Conservation (phyloP, 257 asterid genomes). For the Przewalskia tangutica region DNA sequence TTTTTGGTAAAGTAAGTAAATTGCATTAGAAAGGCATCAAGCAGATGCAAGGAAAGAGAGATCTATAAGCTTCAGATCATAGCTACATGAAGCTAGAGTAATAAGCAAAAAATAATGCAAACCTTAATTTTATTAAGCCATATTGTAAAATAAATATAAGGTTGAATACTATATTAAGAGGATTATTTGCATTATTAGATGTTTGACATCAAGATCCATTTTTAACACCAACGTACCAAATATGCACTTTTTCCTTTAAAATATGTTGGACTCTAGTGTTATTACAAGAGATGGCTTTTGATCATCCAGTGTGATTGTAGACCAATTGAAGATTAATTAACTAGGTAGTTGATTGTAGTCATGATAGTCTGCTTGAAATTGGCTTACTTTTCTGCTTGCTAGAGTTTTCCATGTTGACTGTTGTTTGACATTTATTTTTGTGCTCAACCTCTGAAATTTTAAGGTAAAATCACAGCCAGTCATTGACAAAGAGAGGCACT, state of each 20-base stretch:
- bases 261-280: not conserved
- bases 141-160: too few relatives aligned
- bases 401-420: not conserved
- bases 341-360: not conserved
- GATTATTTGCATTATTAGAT: not conserved
- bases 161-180: not conserved
- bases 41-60: too few relatives aligned
- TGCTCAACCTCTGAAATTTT: constrained; percentile 6
- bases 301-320: constrained; percentile 1
- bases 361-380: not conserved
- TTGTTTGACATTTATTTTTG: constrained; percentile 10
- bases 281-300: not conserved
- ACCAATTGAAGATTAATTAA: not conserved
- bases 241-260: not conserved
- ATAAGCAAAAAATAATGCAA: too few relatives aligned
- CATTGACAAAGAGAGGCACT: constrained; percentile 64
- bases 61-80: too few relatives aligned
- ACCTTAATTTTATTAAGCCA: too few relatives aligned
- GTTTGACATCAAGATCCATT: not conserved
- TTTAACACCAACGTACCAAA: not conserved
- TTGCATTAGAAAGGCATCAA: too few relatives aligned
- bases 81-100: too few relatives aligned
- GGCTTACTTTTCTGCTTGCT: not conserved
- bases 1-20: too few relatives aligned
- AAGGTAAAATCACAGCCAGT: constrained; percentile 92